Conservation (phyloP, 108 stramenopile genomes). For the Cyclotella cryptica region DNA sequence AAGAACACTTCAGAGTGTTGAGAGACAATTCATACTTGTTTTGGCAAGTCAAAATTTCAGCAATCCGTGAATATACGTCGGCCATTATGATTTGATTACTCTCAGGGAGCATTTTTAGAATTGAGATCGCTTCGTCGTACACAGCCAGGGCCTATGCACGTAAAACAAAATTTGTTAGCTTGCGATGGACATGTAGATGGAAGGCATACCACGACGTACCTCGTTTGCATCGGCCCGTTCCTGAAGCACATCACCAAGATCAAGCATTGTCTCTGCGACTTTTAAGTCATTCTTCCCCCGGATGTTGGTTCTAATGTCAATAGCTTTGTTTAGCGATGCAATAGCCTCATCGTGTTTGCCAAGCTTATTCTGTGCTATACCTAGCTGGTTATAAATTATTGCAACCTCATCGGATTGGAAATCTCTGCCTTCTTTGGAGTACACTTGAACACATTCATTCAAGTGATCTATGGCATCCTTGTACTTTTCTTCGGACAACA, state of each 20-base stretch:
- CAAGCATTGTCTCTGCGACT: slow-evolving; percentile 51
- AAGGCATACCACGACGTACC: slow-evolving; percentile 22
- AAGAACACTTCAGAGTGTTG: slow-evolving; percentile 64
- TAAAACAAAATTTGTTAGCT: not conserved
- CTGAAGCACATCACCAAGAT: slow-evolving; percentile 44
- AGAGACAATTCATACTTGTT: slow-evolving; percentile 62
- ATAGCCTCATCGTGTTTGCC: slow-evolving; percentile 44
- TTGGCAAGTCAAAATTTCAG: slow-evolving; percentile 39
- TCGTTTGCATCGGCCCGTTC: slow-evolving; percentile 43
- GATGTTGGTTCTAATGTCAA: slow-evolving; percentile 46
- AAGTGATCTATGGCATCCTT: slow-evolving; percentile 32
- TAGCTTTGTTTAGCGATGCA: slow-evolving; percentile 37
- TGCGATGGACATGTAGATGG: not conserved
- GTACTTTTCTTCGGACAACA: slow-evolving; percentile 29
- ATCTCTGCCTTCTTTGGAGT: slow-evolving; percentile 19
- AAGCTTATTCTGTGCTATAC: slow-evolving; percentile 45
- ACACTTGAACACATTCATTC: slow-evolving; percentile 23
- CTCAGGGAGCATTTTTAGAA: slow-evolving; percentile 26
- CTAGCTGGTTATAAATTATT: slow-evolving; percentile 36
- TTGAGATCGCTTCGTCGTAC: slow-evolving; percentile 46
- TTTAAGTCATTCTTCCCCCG: slow-evolving; percentile 26
- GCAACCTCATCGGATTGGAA: slow-evolving; percentile 33
- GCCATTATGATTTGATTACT: slow-evolving; percentile 27
- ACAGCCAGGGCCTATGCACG: slow-evolving; percentile 35
- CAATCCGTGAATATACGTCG: slow-evolving; percentile 29